Evolutionary conservation across 2,329 filamentous ascomycete genomes (phyloP), one percentile per base, ranked within the genome.

Genomic region (Emydomyces testavorans): DNA sequence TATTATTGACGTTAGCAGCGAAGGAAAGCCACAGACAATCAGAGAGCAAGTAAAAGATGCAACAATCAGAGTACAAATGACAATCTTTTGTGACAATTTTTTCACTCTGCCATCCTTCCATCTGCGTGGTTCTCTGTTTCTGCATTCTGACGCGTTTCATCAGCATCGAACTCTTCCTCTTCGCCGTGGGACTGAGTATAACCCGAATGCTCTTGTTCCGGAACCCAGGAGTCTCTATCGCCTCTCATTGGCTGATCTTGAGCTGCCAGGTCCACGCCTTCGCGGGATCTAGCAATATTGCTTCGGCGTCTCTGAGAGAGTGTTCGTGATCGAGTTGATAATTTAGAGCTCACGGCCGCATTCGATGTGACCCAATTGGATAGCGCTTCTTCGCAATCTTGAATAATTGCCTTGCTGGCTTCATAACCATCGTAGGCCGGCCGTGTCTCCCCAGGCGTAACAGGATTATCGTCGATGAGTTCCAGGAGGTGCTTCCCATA

Each of bases 401-500:
- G 92, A 62, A 98, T 96, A 69, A 98, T 96, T 54, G 79, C 90
- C 72, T 95, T 96, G 77, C 86, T 94, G 53, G 89, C 89, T 67
- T 98, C 92, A 65, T 98, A 98, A 53, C 92, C 92, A 62, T 98
- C 92, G 63, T 98, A 98, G 1, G 92, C 89, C 46, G 86, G 80
- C 54, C 92, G 85, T 16, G 90, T 96, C 76, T 98, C 92, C 58
- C 92, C 92, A 20, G 92, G 92, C 4, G 92, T 98, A 48, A 98
- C 92, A 1, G 92, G 92, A 5, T 85, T 93, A 64, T 98, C 92
- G 63, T 98, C 92, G 56, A 98, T 82, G 39, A 98, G 78, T 68
- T 96, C 89, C 36, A 98, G 77, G n/a, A 98, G 78, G 66, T 98
- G 92, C 76, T 96, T 98, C 62, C 92, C 92, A 66, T 87, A 98